phyloP scores from a whole-genome alignment of 768 basidiomycete species.

The Amanita pseudoporphyria region DNA sequence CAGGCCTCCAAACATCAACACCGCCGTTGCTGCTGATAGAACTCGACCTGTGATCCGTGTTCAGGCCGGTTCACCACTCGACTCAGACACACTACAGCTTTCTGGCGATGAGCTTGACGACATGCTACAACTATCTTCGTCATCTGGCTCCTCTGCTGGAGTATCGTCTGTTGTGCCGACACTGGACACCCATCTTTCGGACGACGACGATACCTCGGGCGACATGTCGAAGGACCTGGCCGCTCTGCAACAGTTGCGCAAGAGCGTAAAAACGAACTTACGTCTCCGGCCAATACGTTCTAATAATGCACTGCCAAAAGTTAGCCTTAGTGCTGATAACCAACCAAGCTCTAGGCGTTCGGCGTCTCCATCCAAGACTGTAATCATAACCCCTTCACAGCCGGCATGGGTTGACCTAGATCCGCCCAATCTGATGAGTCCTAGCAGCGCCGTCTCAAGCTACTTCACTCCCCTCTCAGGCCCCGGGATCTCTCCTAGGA shows the following conservation, averaged over 20 bases:
- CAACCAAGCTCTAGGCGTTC: constrained; percentile 15
- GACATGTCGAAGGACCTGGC: constrained; percentile 63
- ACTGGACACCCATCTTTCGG: constrained; percentile 20
- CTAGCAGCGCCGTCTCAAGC: constrained; percentile 31
- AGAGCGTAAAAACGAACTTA: constrained; percentile 68
- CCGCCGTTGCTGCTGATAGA: constrained; percentile 26
- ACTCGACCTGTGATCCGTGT: constrained; percentile 25
- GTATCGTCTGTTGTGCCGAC: constrained; percentile 23
- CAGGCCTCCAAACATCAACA: constrained; percentile 44
- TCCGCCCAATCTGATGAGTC: constrained; percentile 32
- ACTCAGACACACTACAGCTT: constrained; percentile 15
- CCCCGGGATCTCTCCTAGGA: constrained; percentile 10
- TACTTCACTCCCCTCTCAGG: constrained; percentile 46
- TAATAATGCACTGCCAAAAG: constrained; percentile 39
- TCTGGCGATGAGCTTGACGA: constrained; percentile 29
- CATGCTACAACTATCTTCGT: constrained; percentile 30
- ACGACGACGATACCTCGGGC: constrained; percentile 29
- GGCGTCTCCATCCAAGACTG: constrained; percentile 9
- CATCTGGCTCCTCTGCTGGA: constrained; percentile 23
- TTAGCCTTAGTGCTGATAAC: constrained; percentile 21
- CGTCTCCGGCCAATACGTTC: constrained; percentile 70
- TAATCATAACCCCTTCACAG: constrained; percentile 13
- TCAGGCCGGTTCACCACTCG: constrained; percentile 27
- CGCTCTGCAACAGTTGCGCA: constrained; percentile 57
- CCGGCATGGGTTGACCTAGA: constrained; percentile 17